Evolutionary conservation across 1,284 basidiomycete species (phyloP).

Genomic region (Ceratobasidium sp.): DNA sequence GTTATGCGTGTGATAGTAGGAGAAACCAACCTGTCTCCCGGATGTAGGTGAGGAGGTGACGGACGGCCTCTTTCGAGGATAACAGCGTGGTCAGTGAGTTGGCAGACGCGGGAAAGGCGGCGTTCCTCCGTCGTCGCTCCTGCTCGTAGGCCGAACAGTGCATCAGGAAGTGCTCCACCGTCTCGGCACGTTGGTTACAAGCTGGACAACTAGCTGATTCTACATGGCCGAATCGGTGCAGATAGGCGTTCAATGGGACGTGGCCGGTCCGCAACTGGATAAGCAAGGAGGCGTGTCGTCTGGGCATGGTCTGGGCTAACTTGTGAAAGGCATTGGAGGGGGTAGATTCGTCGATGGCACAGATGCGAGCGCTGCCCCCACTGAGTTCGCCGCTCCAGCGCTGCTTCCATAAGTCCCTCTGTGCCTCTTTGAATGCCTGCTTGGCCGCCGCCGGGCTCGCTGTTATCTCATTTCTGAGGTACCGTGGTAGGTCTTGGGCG

Average conservation of each 20-base stretch:
- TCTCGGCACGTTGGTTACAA: not conserved
- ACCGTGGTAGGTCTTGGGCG: slow-evolving; percentile 36
- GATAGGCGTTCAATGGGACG: not conserved
- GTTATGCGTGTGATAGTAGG: not conserved
- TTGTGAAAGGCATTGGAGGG: slow-evolving; percentile 4
- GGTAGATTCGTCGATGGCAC: not conserved
- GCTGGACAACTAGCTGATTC: not conserved
- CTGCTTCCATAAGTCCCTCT: not conserved
- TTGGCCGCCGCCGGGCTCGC: not conserved
- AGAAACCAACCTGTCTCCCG: not conserved
- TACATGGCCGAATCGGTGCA: not conserved
- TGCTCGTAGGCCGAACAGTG: not conserved
- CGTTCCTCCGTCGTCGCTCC: not conserved
- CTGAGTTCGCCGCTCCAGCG: not conserved
- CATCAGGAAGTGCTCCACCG: not conserved
- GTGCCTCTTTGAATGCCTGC: not conserved
- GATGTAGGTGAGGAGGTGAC: slow-evolving; percentile 1
- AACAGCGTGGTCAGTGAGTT: not conserved
- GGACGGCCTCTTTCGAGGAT: not conserved
- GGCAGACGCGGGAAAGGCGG: not conserved
- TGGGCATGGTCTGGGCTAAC: not conserved
- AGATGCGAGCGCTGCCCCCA: not conserved
- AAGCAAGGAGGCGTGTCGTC: not conserved
- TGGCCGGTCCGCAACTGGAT: not conserved
- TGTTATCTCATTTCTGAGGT: slow-evolving; percentile 23